Percentiles rank a stretch among this genome's conserved stretches.
These are phyloP conservation scores for Allium fistulosum DNA, from an alignment of 106 monocot genomes.

Conservation along the genomic window DNA sequence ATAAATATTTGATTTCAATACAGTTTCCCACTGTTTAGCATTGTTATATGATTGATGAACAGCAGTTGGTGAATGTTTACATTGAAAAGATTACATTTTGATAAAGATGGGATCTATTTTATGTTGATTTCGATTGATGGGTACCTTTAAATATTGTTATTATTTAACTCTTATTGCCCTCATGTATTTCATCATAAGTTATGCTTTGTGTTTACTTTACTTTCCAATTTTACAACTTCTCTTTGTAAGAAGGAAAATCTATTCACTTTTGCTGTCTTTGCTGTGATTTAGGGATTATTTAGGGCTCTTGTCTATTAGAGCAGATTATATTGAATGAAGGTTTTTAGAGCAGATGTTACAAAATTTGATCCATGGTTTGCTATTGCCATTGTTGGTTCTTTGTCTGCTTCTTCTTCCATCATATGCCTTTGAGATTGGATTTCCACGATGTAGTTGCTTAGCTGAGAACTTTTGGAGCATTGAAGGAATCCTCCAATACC, in stretches of 20 bases:
- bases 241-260: background rate
- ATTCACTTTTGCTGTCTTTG: too few species aligned
- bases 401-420: conserved; percentile 8
- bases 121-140: conserved; percentile 1
- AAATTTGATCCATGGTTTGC: conserved; percentile 11
- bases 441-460: conserved; percentile 37
- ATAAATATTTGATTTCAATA: background rate
- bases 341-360: conserved; percentile 21
- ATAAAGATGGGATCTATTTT: background rate
- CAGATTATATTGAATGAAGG: conserved; percentile 15
- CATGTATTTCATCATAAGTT: background rate
- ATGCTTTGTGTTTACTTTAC: background rate
- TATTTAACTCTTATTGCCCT: background rate
- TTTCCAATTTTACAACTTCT: background rate
- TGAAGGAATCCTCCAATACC: conserved; percentile 42
- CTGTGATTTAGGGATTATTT: background rate
- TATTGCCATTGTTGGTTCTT: background rate
- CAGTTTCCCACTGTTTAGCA: background rate
- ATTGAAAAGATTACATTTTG: conserved; percentile 5
- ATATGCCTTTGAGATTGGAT: conserved; percentile 14
- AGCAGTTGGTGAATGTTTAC: background rate
- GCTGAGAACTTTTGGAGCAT: conserved; percentile 30
- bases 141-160: background rate
- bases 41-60: background rate
- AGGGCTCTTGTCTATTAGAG: background rate